Base-by-base conservation (phyloP, 257 asterid species). In the Gardenia jasminoides region DNA sequence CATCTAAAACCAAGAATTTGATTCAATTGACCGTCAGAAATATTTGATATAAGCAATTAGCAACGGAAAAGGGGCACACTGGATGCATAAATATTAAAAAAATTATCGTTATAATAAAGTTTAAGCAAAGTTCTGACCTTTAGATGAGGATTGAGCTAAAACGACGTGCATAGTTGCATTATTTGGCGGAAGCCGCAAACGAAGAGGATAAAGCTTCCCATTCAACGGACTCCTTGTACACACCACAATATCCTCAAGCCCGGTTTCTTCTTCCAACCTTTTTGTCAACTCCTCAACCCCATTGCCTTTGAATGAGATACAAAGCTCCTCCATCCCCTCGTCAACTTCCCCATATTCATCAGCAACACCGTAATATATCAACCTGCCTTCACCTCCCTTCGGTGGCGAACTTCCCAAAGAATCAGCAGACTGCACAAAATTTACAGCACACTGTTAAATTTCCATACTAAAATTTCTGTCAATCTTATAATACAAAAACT, bases 121-220 rank as follows among this genome's bases (percentile, higher is more conserved):
- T 48, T 36, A 43, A 78, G 67, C 7, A 69, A 36, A 71, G 62
- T 6, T 65, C 26, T 82, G 41, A 90, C 97, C 97, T 81, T 81
- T 83, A 13, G 96, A 84, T 44, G 96, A 84, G 13, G 96, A 83
- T 22, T 93, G 97, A 74, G 91, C 82, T 20, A 96, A 84, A 52
- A 93, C 73, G 68, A 96, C 88, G 44, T 90, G 89, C 96, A 96
- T 91, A 70, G 86, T 83, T 16, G 94, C 76, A 26, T 92, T 92
- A 77, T 96, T 92, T 46, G 99, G 99, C 66, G 99, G 99, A 81
- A 96, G 97, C 85, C 91, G 97, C 80, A 96, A 88, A 52, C 91
- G 97, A 28, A 96, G 99, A 77, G 99, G 98, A 76, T 88, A 92
- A 70, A 95, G 92, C 74, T 93, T 93, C 73, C 96, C 97, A 72